Base-by-base conservation (phyloP, 352 stramenopile genomes). In the Phytophthora aleatoria region DNA sequence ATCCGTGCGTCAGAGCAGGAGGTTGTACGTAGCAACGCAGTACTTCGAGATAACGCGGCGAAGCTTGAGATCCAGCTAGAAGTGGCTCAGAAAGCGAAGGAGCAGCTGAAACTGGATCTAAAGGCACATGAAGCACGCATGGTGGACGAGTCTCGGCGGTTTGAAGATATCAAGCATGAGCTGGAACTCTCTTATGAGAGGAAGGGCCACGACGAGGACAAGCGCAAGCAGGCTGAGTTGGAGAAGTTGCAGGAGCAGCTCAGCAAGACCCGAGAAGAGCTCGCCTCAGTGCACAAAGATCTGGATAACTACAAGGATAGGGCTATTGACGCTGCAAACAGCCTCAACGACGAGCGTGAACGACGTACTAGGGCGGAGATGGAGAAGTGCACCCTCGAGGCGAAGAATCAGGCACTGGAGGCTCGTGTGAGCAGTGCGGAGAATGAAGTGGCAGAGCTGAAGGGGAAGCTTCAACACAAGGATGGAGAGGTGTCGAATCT, bases 151-250 rank as follows among this genome's bases (percentile, higher is more conserved):
- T 73, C 76, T 9, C 70, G 79, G 36, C 61, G 80, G 8, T 91
- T 86, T 56, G 76, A 89, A 33, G 77, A 91, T 28, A 87, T 83
- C 42, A 90, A 84, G 43, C 78, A 89, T 30, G 81, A 90, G 26
- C 57, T 91, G 24, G 66, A 88, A 64, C 55, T 79, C 10, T 89
- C 89, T 43, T 87, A 85, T 57, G 64, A 85, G 35, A 77, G 77
- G 35, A 90, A 87, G 30, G 68, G 80, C 7, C 58, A 66, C 1
- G 75, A 90, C 51, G 79, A 90, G 35, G 74, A 82, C 26, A 81
- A 80, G 35, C 45, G 71, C 24, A 92, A 85, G 57, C 74, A 85
- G 6, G 42, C 36, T 6, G 74, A 91, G 55, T 67, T 89, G 50
- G 78, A 88, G 24, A 69, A 74, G 13, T 48, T 90, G 24, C 79